Percentiles rank a stretch among this genome's conserved stretches.
Evolutionary conservation across 129 eudicot species (phyloP).

Genomic region (Lonicera japonica): DNA sequence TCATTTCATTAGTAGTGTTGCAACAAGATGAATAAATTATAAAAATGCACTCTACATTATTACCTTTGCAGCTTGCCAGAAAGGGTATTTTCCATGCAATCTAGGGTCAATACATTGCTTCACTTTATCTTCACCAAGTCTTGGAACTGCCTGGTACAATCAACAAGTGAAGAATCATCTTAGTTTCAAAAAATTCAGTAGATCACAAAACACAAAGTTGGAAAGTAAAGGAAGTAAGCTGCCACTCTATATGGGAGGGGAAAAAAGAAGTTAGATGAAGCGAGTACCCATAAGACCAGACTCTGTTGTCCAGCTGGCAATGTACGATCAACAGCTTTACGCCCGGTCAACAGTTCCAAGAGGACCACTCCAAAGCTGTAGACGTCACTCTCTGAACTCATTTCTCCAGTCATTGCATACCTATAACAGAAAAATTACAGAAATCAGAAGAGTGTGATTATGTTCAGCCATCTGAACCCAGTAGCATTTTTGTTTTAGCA

Average conservation of each 20-base stretch:
- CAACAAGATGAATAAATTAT: not conserved
- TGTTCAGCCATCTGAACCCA: not conserved
- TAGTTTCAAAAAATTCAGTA: not conserved
- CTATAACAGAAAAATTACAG: conserved; percentile 32
- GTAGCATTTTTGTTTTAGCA: too few relatives aligned
- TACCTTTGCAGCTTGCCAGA: conserved; percentile 89
- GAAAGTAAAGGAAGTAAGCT: not conserved
- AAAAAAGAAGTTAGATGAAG: not conserved
- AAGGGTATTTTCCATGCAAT: conserved; percentile 67
- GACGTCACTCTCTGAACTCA: conserved; percentile 86
- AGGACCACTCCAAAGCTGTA: conserved; percentile 91
- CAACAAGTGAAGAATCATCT: not conserved
- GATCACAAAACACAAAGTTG: not conserved
- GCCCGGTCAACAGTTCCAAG: conserved; percentile 78
- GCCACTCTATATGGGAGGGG: not conserved
- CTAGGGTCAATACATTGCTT: conserved; percentile 85
- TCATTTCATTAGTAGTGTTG: too few relatives aligned
- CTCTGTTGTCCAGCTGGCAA: conserved; percentile 95
- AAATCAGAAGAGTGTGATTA: not conserved
- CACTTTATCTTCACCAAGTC: conserved; percentile 85
- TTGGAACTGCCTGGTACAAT: conserved; percentile 70
- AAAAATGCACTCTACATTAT: not conserved
- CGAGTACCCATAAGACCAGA: conserved; percentile 80
- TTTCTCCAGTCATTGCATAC: conserved; percentile 87
- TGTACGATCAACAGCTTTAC: conserved; percentile 94